phyloP scores from a whole-genome alignment of 2,329 filamentous ascomycete genomes.

The Didymellaceae sp. region DNA sequence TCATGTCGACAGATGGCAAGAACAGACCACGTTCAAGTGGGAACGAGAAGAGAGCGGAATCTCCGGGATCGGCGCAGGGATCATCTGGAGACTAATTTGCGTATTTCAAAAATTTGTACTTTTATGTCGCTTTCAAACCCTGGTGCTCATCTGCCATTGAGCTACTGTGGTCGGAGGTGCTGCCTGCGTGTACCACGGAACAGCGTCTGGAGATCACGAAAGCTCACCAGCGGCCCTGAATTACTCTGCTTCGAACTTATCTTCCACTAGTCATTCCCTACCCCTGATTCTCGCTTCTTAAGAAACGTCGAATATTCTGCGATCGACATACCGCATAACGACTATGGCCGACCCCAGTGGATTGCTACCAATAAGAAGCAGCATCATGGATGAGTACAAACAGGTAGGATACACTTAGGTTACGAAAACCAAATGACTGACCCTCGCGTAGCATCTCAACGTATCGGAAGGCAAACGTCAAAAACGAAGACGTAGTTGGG shows the following conservation, averaged over 20 bases:
- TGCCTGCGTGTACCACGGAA: background rate
- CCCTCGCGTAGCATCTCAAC: slow-evolving; percentile 3
- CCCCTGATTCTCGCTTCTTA: background rate
- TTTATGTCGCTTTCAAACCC: background rate
- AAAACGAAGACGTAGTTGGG: slow-evolving; percentile 11
- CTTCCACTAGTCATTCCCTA: background rate
- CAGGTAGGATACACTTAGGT: slow-evolving; percentile 7
- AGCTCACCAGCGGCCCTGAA: background rate
- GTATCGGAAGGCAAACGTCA: slow-evolving; percentile 5
- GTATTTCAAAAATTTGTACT: slow-evolving; percentile 5
- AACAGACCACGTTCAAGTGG: too few species aligned
- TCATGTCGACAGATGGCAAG: too few species aligned
- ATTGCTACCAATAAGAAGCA: slow-evolving; percentile 8
- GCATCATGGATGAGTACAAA: slow-evolving; percentile 14
- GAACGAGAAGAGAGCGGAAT: too few species aligned
- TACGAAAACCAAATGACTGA: background rate
- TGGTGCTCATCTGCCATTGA: slow-evolving; percentile 1
- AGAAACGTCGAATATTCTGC: background rate
- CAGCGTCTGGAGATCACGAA: background rate
- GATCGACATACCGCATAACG: background rate
- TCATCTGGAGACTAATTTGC: slow-evolving; percentile 4
- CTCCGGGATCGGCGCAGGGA: slow-evolving; percentile 15
- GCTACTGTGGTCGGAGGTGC: background rate
- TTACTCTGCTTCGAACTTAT: background rate
- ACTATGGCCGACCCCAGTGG: background rate